A percentile compares a stretch with the other conserved stretches of the same genome.
These are phyloP conservation scores for Metarhizium brunneum DNA, from an alignment of 2,329 filamentous ascomycete species.

Conservation along the genomic window DNA sequence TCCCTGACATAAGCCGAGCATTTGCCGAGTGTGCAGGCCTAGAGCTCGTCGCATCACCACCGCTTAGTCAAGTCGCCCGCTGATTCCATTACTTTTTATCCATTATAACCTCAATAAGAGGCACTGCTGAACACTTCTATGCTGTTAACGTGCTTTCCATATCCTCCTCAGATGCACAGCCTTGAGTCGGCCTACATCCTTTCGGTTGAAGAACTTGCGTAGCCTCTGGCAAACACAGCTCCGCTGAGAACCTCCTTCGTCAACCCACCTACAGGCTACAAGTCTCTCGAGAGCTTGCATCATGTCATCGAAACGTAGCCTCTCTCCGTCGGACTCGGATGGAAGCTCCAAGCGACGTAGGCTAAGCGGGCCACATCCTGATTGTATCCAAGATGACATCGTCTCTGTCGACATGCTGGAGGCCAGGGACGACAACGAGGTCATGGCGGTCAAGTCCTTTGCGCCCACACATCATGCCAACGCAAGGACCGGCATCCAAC, in stretches of 20 bases:
- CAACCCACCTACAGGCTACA: background rate
- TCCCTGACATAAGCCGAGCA: too few relatives aligned
- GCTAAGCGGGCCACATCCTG: background rate
- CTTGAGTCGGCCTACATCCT: background rate
- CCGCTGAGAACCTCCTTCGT: background rate
- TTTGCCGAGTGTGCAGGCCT: too few relatives aligned
- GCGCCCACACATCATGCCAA: constrained; percentile 22
- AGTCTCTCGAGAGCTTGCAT: background rate
- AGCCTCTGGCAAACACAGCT: background rate
- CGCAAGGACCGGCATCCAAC: constrained; percentile 33
- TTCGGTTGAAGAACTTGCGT: background rate
- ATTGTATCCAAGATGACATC: background rate
- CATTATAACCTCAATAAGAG: too few relatives aligned
- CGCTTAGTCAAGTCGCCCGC: too few relatives aligned
- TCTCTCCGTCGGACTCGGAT: constrained; percentile 19
- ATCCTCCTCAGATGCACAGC: background rate
- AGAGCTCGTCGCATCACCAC: too few relatives aligned
- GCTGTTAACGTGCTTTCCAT: background rate
- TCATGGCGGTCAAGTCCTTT: constrained; percentile 11
- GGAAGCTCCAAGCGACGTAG: constrained; percentile 21
- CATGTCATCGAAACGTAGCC: constrained; percentile 29
- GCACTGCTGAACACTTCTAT: too few relatives aligned
- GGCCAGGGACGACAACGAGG: constrained; percentile 8
- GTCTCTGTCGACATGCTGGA: background rate
- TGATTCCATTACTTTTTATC: too few relatives aligned